Conservation (phyloP, 2,329 filamentous ascomycete genomes). For the Dactylellina cionopaga region DNA sequence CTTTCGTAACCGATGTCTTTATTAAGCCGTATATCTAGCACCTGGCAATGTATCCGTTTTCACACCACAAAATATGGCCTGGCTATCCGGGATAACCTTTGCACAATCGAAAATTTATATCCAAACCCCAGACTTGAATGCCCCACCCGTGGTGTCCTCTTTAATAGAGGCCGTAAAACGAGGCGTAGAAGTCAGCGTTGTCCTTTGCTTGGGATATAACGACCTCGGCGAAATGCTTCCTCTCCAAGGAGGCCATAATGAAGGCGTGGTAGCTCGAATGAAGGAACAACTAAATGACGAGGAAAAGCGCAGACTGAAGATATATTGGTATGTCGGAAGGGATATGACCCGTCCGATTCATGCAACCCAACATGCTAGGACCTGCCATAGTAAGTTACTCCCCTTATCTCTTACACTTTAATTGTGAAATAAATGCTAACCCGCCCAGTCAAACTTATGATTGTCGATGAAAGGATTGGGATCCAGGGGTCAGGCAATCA, state of each 20-base stretch:
- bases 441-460: slow-evolving; percentile 45
- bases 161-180: slow-evolving; percentile 22
- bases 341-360: slow-evolving; percentile 32
- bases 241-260: slow-evolving; percentile 42
- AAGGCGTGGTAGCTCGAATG: slow-evolving; percentile 23
- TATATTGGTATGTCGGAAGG: slow-evolving; percentile 38
- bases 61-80: slow-evolving; percentile 38
- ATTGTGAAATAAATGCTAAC: too few species aligned
- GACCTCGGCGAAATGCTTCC: slow-evolving; percentile 50
- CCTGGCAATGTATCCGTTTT: slow-evolving; percentile 24
- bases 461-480: slow-evolving; percentile 43
- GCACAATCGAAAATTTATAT: slow-evolving; percentile 34
- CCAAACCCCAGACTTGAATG: slow-evolving; percentile 43
- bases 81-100: slow-evolving; percentile 32
- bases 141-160: slow-evolving; percentile 7
- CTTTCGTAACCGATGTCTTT: neutral
- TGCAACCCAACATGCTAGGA: slow-evolving; percentile 28
- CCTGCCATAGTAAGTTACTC: slow-evolving; percentile 38
- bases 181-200: slow-evolving; percentile 21
- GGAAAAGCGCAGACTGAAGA: slow-evolving; percentile 8
- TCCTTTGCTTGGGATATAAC: slow-evolving; percentile 44
- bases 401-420: neutral
- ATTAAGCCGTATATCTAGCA: neutral
- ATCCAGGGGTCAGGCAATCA: slow-evolving; percentile 43
- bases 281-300: slow-evolving; percentile 10